Evolutionary conservation across 768 basidiomycete species (phyloP), one percentile per base, ranked within the genome.

Genomic region (Boletus eberwhitei): DNA sequence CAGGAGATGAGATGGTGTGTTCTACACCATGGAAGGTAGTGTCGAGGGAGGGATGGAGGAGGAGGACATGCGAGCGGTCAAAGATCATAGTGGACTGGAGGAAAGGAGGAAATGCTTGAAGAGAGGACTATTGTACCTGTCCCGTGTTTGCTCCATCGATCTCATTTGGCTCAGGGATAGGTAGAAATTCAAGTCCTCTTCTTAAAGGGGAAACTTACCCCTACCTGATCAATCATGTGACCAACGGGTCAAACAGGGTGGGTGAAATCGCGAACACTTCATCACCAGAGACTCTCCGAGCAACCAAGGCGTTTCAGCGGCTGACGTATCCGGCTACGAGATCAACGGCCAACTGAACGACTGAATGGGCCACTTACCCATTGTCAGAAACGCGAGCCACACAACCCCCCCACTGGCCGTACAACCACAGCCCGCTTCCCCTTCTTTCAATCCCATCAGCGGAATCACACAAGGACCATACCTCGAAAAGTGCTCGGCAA

Each of bases 21-120:
- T 81, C 75, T 42, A 86, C 62, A 50, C 89, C 89, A 37, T 74
- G 75, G 71, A 91, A 90, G 9, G 84, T 82, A 0, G 88, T 84
- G 45, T 77, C 66, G 46, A 91, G 82, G 35, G 69, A 64, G 35
- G 72, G 52, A 69, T 89, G 86, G 57, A 79, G 75, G 42, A 86
- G 69, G 41, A 69, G 51, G 41, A 57, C 54, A 52, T 54, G 69
- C 0, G 67, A 58, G 42, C 62, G 69, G 34, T 64, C 59, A 29
- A 64, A 54, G 55, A 71, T 71, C 69, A 71, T 71, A 17, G 52
- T 55, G 54, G 53, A n/a, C 8, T 17, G 43, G 40, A 7, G 34
- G 51, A 54, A 42, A 57, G 50, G 36, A 40, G 5, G 48, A 38
- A 5, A 26, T 4, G 17, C 29, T 26, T 26, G 3, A 11, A 40